Evolutionary conservation across 2,329 filamentous ascomycete species (phyloP), one percentile per base, ranked within the genome.

Genomic region (Trichoderma atroviride): DNA sequence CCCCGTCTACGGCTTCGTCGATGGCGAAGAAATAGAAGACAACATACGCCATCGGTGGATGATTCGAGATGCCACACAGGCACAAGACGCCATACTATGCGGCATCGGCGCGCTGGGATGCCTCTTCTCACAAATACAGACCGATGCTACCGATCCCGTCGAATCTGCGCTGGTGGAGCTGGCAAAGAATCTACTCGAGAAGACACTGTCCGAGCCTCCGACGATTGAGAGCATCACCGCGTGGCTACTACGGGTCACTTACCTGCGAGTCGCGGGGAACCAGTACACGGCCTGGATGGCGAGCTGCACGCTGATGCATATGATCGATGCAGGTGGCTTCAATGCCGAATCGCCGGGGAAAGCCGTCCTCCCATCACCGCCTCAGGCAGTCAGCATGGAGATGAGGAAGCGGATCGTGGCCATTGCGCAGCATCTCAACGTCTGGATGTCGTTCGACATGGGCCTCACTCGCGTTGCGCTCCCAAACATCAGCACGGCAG

Each of bases 371-470:
- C 50, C 50, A 14, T 53, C 50, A 10, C 33, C 33, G 9, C 33
- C 53, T 24, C 33, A 29, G 1, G 61, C 29, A 9, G 33, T 64
- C 13, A 40, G 22, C 13, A 50, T n/a, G 22, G 61, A 64, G 5
- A 22, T 40, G 14, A 55, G 47, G 16, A 64, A 64, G 61, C 55
- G 61, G 16, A 40, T 64, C 7, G 61, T 64, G 22, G 33, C 61
- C 19, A 64, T 64, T 29, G 47, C 61, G 0, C 61, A 64, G 22
- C 61, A 64, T 29, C 61, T 64, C n/a, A 64, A 64, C 16, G n/a
- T 64, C 5, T 64, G 61, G 61, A 64, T 64, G 61, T 64, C 61
- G 47, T 64, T 64, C 14, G 61, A 64, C 33, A 64, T 64, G 61
- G 61, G 61, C 16, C 61, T 55, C 22, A 64, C 47, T 6, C 61